Evolutionary conservation across 257 asterid genomes (phyloP), one percentile per base, ranked within the genome.

Genomic region (Petunia axillaris): DNA sequence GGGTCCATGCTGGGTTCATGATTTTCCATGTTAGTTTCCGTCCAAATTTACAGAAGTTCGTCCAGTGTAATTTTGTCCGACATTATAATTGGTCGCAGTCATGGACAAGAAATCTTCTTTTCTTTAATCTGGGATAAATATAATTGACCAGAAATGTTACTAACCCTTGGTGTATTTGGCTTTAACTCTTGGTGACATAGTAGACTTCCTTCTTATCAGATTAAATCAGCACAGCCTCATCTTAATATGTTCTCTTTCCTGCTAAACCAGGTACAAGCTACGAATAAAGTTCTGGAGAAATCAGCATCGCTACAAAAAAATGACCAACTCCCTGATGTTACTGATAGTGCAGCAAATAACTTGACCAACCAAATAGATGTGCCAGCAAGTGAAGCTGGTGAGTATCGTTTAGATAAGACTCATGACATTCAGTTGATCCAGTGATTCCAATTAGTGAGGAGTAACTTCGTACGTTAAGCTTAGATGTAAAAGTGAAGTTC

Each of bases 321-420:
- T 37, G 87, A 82, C 73, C 85, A 75, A 62, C 82, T 68, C 54
- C 75, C 84, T 2, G 85, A 82, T 59, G 86, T 59, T 55, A 57
- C 77, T 41, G 83, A 52, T 50, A 78, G 81, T 62, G 55, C 81
- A 14, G 59, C 87, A 59, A 84, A 43, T 57, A 82, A 83, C 79
- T 81, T 83, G 52, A 43, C 84, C 15, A 83, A 55, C 37, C 48
- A 85, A 80, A 78, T 66, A 44, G 89, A 86, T 83, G 84, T 80
- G 15, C 76, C 84, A 54, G 80, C 88, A 84, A 83, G 83, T 85
- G 86, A 84, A 84, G 85, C 88, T 75, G 87, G 90, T 86, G 52
- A 82, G 82, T 79, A 58, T 37, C 36, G 67, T 44, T 44, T 40
- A 10, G 65, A 6, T 10, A 37, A 35, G 35, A 16, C 39, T 1